phyloP scores from a whole-genome alignment of 257 asterid species.

The Capsicum rhomboideum region DNA sequence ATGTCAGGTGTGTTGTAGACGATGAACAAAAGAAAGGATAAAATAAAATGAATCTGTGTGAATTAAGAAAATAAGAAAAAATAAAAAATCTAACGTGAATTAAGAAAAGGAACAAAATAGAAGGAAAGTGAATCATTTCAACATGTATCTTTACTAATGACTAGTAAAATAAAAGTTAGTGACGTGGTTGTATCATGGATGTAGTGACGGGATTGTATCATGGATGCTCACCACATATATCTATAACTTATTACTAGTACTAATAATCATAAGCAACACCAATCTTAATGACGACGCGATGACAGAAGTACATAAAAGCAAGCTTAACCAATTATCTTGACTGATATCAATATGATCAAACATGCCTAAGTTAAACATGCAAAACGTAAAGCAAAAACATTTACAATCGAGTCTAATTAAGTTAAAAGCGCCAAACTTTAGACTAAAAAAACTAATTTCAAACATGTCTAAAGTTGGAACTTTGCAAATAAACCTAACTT shows the following conservation, averaged over 20 bases:
- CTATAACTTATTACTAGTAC: background rate
- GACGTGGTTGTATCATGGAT: no score
- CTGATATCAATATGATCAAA: background rate
- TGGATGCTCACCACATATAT: background rate
- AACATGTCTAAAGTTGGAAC: background rate
- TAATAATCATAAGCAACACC: background rate
- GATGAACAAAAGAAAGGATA: background rate
- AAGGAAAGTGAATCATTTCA: background rate
- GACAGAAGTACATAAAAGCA: background rate
- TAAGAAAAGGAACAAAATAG: background rate
- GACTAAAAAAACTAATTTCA: background rate
- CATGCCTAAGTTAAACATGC: no score
- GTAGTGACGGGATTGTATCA: no score
- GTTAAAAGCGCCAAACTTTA: background rate
- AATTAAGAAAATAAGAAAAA: no score
- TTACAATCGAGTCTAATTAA: background rate
- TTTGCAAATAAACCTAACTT: background rate
- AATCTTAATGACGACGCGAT: background rate
- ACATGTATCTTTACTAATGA: background rate
- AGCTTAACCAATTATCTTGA: background rate
- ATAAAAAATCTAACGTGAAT: background rate
- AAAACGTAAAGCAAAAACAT: no score
- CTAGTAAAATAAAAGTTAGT: no score
- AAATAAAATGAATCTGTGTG: background rate
- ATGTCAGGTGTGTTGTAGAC: background rate